Percentiles rank a stretch among this genome's conserved stretches.
Conservation (phyloP, 257 asterid species). For the Handroanthus guayacan region DNA sequence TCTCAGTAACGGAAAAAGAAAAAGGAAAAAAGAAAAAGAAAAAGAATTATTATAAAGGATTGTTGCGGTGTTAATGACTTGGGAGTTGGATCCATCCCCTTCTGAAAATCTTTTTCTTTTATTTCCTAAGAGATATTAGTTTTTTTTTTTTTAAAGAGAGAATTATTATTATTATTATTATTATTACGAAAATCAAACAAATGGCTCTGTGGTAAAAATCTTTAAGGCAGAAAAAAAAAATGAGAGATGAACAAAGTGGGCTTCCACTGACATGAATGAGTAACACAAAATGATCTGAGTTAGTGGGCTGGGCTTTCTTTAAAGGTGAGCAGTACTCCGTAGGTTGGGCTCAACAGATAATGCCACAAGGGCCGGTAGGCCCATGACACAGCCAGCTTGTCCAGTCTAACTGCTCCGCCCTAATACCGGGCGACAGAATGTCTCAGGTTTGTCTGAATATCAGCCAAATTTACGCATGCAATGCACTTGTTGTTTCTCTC, state of each 20-base stretch:
- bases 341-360: neutral
- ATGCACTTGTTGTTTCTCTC: neutral
- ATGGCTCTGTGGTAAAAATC: neutral
- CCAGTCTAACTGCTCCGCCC: too few relatives aligned
- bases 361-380: too few relatives aligned
- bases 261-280: too few relatives aligned
- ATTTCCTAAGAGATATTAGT: too few relatives aligned
- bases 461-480: neutral
- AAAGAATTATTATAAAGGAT: too few relatives aligned
- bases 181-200: neutral
- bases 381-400: neutral
- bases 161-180: too few relatives aligned
- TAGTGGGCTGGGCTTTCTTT: neutral
- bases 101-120: neutral
- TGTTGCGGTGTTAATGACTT: neutral
- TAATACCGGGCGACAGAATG: neutral
- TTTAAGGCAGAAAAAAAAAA: neutral
- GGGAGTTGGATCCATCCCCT: neutral
- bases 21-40: too few relatives aligned
- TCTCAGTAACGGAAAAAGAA: neutral
- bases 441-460: neutral
- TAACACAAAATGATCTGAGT: neutral
- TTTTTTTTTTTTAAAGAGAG: too few relatives aligned
- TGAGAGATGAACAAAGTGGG: too few relatives aligned
- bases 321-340: too few relatives aligned